Conservation (phyloP, 1,284 basidiomycete species). For the Coniferiporia sulphurascens region DNA sequence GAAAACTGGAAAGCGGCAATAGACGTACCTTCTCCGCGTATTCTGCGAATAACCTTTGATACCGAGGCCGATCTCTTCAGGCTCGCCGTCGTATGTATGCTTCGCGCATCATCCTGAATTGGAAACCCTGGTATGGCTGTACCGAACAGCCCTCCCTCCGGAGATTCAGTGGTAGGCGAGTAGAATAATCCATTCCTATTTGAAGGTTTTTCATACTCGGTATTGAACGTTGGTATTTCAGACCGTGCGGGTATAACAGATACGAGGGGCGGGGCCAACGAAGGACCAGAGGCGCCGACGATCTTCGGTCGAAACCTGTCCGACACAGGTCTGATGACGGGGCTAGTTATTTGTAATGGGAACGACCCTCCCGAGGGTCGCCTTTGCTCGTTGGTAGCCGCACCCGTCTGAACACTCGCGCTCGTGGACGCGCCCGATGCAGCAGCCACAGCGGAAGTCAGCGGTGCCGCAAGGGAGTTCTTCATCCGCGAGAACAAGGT, state of each 20-base stretch:
- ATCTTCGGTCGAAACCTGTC: constrained; percentile 56
- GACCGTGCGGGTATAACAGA: constrained; percentile 78
- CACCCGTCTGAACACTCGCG: constrained; percentile 18
- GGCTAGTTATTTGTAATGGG: constrained; percentile 37
- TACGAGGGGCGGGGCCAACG: constrained; percentile 64
- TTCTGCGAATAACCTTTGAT: constrained; percentile 82
- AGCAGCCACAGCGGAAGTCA: constrained; percentile 44
- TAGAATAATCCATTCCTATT: constrained; percentile 45
- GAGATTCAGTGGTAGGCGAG: constrained; percentile 47
- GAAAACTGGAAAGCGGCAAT: neutral
- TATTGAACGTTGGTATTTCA: constrained; percentile 61
- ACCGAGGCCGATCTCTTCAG: constrained; percentile 74
- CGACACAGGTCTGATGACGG: constrained; percentile 39
- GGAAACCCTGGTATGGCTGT: constrained; percentile 81
- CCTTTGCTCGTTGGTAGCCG: constrained; percentile 42
- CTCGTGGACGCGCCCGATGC: constrained; percentile 32
- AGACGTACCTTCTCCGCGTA: constrained; percentile 75
- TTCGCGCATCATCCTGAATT: constrained; percentile 76
- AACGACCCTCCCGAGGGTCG: constrained; percentile 43
- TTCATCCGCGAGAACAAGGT: constrained; percentile 74
- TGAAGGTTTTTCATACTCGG: constrained; percentile 56
- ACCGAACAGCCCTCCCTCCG: constrained; percentile 57
- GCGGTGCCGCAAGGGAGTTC: constrained; percentile 63
- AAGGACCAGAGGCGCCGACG: constrained; percentile 42
- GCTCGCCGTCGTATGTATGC: constrained; percentile 68